Evolutionary conservation across 768 basidiomycete species (phyloP).

Genomic region (Pleurotus ostreatus): DNA sequence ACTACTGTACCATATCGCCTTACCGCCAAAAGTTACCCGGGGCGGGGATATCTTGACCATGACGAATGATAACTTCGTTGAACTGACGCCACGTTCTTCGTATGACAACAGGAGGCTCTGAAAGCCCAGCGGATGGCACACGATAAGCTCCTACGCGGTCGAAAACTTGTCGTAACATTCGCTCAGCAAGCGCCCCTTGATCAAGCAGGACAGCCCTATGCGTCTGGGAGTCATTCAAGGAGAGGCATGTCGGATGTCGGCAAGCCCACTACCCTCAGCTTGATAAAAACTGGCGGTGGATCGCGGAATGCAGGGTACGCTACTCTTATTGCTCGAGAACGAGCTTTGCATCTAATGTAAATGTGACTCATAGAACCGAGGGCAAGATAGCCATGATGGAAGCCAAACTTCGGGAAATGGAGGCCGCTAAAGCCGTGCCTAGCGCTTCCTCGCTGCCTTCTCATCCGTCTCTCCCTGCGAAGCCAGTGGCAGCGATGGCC

Average conservation of each 20-base stretch:
- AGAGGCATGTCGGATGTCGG: slow-evolving; percentile 51
- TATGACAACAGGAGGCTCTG: slow-evolving; percentile 67
- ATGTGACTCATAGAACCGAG: slow-evolving; percentile 50
- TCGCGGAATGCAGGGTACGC: slow-evolving; percentile 50
- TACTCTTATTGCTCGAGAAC: no score
- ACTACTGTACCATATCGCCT: not conserved
- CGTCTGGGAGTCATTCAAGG: slow-evolving; percentile 24
- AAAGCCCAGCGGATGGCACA: slow-evolving; percentile 72
- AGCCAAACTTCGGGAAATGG: slow-evolving; percentile 87
- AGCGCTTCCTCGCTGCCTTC: slow-evolving; percentile 12
- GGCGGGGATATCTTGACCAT: slow-evolving; percentile 5
- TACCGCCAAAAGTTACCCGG: slow-evolving; percentile 12
- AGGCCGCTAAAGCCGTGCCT: slow-evolving; percentile 26
- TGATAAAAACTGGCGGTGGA: slow-evolving; percentile 70
- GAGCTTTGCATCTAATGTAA: slow-evolving; percentile 5
- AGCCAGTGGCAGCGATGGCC: slow-evolving; percentile 32
- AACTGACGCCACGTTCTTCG: slow-evolving; percentile 11
- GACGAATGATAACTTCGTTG: not conserved
- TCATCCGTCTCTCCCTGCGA: slow-evolving; percentile 40
- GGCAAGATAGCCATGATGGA: slow-evolving; percentile 96
- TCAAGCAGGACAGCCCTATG: slow-evolving; percentile 18
- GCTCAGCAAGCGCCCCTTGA: slow-evolving; percentile 79
- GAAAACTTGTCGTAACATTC: slow-evolving; percentile 86
- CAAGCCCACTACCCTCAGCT: slow-evolving; percentile 81
- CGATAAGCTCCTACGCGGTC: slow-evolving; percentile 79